Conservation (phyloP, 2,329 filamentous ascomycete genomes). For the Botryosphaeria agaves region DNA sequence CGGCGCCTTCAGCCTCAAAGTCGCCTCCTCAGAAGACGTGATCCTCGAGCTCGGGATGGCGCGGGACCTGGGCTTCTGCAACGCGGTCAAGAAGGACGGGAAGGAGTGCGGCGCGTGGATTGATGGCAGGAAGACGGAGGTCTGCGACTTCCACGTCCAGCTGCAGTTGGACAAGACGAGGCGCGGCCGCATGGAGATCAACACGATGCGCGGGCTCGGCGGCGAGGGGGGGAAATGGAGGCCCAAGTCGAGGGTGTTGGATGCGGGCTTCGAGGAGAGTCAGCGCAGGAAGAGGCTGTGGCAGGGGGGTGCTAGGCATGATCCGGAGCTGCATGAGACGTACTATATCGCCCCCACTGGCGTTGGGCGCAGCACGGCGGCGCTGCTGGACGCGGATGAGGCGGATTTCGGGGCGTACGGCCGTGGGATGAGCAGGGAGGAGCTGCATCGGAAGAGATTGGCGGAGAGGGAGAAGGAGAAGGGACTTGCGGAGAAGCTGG, state of each 20-base stretch:
- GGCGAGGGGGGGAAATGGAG: slow-evolving; percentile 4
- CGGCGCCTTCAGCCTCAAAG: slow-evolving; percentile 68
- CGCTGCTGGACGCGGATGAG: slow-evolving; percentile 48
- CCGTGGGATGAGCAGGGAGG: slow-evolving; percentile 41
- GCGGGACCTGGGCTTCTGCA: slow-evolving; percentile 78
- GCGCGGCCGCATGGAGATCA: slow-evolving; percentile 60
- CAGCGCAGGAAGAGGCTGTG: slow-evolving; percentile 8
- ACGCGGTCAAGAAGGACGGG: slow-evolving; percentile 70
- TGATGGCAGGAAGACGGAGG: slow-evolving; percentile 72
- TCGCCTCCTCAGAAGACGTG: slow-evolving; percentile 74
- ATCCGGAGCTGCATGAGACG: slow-evolving; percentile 37
- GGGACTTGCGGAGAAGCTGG: slow-evolving; percentile 52
- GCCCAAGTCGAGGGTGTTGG: slow-evolving; percentile 14
- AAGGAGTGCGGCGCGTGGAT: slow-evolving; percentile 69
- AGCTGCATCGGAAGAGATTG: slow-evolving; percentile 46
- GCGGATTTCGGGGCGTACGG: slow-evolving; percentile 34
- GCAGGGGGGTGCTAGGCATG: slow-evolving; percentile 28
- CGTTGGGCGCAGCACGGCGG: slow-evolving; percentile 33
- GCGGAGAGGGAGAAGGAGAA: slow-evolving; percentile 54
- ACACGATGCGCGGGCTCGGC: slow-evolving; percentile 36
- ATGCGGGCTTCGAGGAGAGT: slow-evolving; percentile 3
- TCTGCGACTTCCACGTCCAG: slow-evolving; percentile 87
- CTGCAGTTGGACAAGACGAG: slow-evolving; percentile 56
- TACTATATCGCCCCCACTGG: slow-evolving; percentile 23
- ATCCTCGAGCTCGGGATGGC: slow-evolving; percentile 77